A percentile compares a stretch with the other conserved stretches of the same genome.
These are phyloP conservation scores for Neocatenulostroma microsporum DNA, from an alignment of 2,329 filamentous ascomycete species.

Conservation along the genomic window DNA sequence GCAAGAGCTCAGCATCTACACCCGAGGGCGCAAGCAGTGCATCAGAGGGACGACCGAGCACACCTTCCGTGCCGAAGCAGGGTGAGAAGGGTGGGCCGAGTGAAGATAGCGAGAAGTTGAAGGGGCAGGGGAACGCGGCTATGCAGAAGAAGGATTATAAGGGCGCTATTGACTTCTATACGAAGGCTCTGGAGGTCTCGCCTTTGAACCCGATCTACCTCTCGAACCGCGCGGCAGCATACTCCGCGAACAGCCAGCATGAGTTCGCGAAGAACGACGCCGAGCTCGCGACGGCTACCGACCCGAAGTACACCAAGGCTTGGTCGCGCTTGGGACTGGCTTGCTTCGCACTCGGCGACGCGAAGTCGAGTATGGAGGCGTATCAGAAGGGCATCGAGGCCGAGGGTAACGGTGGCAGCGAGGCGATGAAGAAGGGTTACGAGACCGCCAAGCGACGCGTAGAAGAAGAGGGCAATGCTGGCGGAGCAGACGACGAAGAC, in stretches of 20 bases:
- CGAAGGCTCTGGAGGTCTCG: constrained; percentile 70
- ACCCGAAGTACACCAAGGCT: constrained; percentile 92
- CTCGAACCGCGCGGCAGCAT: constrained; percentile 91
- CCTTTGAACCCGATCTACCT: constrained; percentile 93
- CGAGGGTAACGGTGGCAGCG: constrained; percentile 87
- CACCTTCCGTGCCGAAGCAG: constrained; percentile 33
- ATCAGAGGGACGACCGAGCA: constrained; percentile 21
- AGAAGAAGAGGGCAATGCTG: constrained; percentile 60
- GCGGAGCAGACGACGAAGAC: constrained; percentile 32
- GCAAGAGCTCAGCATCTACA: constrained; percentile 47
- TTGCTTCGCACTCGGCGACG: constrained; percentile 83
- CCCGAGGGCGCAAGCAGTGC: constrained; percentile 28
- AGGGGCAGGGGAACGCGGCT: constrained; percentile 83
- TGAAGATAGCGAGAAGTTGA: constrained; percentile 78
- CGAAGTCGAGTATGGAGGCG: constrained; percentile 86
- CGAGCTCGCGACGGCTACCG: constrained; percentile 77
- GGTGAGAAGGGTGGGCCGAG: constrained; percentile 42
- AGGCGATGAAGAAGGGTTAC: constrained; percentile 94
- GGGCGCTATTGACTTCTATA: constrained; percentile 76
- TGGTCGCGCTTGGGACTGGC: constrained; percentile 92
- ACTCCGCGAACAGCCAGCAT: constrained; percentile 78
- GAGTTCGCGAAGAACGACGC: constrained; percentile 77
- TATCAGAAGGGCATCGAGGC: constrained; percentile 88
- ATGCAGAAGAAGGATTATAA: constrained; percentile 92
- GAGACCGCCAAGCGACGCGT: constrained; percentile 87